Conservation (phyloP, 2,329 filamentous ascomycete genomes). For the Falciphora oryzae region DNA sequence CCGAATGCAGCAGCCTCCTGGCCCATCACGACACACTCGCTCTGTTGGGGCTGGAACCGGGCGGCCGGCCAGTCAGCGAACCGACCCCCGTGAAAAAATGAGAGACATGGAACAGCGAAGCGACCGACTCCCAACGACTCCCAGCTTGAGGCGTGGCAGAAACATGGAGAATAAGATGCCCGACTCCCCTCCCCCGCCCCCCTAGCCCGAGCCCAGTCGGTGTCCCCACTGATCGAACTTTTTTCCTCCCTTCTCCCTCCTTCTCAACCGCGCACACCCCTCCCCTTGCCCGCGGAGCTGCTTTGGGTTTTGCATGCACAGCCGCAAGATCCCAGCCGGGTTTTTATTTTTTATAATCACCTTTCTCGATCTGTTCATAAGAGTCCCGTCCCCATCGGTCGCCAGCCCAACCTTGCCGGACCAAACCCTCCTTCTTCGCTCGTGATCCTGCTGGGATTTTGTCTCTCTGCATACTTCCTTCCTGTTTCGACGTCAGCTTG, state of each 20-base stretch:
- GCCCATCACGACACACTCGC: neutral
- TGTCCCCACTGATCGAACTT: neutral
- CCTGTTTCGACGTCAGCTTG: neutral
- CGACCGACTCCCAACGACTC: neutral
- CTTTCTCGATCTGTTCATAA: neutral
- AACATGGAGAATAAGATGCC: neutral
- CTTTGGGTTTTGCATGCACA: too few relatives aligned
- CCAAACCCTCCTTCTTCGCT: neutral
- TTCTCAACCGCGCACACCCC: neutral
- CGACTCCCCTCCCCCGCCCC: too few relatives aligned
- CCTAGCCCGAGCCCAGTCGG: neutral
- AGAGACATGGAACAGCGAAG: neutral
- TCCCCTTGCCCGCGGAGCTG: too few relatives aligned
- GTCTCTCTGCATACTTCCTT: neutral
- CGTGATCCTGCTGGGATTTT: neutral
- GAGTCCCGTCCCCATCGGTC: neutral
- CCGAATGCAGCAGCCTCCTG: too few relatives aligned
- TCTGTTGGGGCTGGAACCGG: neutral
- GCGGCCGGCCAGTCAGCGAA: neutral
- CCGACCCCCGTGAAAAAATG: neutral
- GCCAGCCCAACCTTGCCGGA: neutral
- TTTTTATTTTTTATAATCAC: neutral
- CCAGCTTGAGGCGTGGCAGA: too few relatives aligned
- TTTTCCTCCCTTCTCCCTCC: neutral
- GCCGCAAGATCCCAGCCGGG: neutral